These are phyloP conservation scores for Quercus rubra DNA, from an alignment of 306 rosid genomes.

Conservation along the genomic window DNA sequence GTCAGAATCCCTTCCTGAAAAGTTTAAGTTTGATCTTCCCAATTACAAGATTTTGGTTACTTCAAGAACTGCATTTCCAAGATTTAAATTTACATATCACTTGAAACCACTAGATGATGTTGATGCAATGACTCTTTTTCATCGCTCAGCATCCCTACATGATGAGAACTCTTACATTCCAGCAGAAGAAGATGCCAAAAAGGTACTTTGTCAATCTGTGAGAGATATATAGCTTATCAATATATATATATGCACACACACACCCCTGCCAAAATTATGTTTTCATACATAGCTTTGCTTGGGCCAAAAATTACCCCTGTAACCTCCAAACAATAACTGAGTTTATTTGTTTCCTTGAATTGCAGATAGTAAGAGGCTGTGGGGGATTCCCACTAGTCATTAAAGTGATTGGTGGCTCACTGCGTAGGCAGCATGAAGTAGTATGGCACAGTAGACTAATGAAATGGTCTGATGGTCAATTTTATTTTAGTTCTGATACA, in stretches of 20 bases:
- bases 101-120: slow-evolving; percentile 31
- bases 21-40: slow-evolving; percentile 25
- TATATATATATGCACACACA: no score
- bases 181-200: not conserved
- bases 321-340: not conserved
- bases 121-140: slow-evolving; percentile 49
- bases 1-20: slow-evolving; percentile 45
- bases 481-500: slow-evolving; percentile 33
- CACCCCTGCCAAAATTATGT: no score
- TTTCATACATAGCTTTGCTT: no score
- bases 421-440: slow-evolving; percentile 22
- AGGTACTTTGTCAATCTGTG: no score
- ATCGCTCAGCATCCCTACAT: slow-evolving; percentile 29
- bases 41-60: slow-evolving; percentile 60
- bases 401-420: slow-evolving; percentile 43
- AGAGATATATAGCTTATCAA: no score
- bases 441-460: slow-evolving; percentile 36
- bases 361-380: slow-evolving; percentile 51
- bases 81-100: slow-evolving; percentile 10
- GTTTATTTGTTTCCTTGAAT: slow-evolving; percentile 16
- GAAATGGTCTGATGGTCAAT: slow-evolving; percentile 35
- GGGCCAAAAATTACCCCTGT: not conserved
- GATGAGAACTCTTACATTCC: slow-evolving; percentile 16
- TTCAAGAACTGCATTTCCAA: slow-evolving; percentile 41
- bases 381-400: slow-evolving; percentile 56